Conservation (phyloP, 1,139 yeast species). For the Wickerhamomyces sp. region DNA sequence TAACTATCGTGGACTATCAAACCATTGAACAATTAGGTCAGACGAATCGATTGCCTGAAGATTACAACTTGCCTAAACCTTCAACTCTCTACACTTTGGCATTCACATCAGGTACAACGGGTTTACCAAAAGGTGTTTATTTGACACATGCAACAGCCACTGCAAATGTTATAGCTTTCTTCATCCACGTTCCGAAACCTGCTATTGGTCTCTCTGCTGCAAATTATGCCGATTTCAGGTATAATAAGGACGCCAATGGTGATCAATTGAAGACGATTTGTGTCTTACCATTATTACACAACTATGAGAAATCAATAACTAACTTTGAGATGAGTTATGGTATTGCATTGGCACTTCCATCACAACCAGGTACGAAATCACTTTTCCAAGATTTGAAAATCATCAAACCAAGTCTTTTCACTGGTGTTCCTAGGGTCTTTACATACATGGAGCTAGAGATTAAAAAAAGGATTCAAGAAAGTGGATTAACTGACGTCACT, state of each 20-base stretch:
- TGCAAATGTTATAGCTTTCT: constrained; percentile 31
- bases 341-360: constrained; percentile 27
- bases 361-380: constrained; percentile 23
- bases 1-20: constrained; percentile 28
- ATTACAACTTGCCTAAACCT: constrained; percentile 36
- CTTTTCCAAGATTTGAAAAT: constrained; percentile 38
- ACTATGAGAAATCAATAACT: constrained; percentile 32
- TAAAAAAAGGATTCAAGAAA: constrained; percentile 25
- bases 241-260: constrained; percentile 15
- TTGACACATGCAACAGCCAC: constrained; percentile 39
- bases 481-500: constrained; percentile 26
- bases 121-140: constrained; percentile 48
- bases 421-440: constrained; percentile 48
- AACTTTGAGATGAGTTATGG: constrained; percentile 23
- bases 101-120: constrained; percentile 53
- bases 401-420: constrained; percentile 38
- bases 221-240: constrained; percentile 10
- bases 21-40: constrained; percentile 38
- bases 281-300: constrained; percentile 46
- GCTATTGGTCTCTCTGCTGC: constrained; percentile 13
- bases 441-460: constrained; percentile 41
- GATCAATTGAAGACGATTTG: constrained; percentile 20
- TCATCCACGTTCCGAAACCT: constrained; percentile 24
- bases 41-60: constrained; percentile 26
- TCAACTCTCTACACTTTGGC: constrained; percentile 41